These are phyloP conservation scores for Styphnolobium japonicum DNA, from an alignment of 306 rosid species.

Conservation along the genomic window DNA sequence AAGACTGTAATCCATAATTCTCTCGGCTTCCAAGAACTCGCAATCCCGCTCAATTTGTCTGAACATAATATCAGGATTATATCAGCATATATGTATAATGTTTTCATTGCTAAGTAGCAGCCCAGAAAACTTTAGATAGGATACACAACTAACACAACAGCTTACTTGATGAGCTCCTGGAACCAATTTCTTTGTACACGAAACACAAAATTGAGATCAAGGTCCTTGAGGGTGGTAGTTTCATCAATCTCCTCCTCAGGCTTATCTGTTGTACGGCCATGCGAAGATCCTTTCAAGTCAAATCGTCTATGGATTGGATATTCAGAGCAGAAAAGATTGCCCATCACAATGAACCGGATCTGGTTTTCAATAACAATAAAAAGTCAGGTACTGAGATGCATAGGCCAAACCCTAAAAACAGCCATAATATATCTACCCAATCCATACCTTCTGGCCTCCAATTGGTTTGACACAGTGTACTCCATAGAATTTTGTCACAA, in stretches of 20 bases:
- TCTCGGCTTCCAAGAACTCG: constrained; percentile 91
- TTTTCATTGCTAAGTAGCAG: not conserved
- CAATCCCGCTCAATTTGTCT: constrained; percentile 95
- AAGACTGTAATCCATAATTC: constrained; percentile 98
- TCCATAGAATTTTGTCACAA: constrained; percentile 87
- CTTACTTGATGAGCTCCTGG: constrained; percentile 80
- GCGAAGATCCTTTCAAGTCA: constrained; percentile 96
- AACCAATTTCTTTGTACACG: constrained; percentile 76
- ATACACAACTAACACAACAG: not conserved
- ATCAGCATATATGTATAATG: constrained; percentile 21
- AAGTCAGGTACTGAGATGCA: constrained; percentile 6
- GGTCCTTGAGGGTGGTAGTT: constrained; percentile 96
- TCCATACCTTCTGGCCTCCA: constrained; percentile 88
- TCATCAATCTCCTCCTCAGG: constrained; percentile 94
- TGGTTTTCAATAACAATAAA: constrained; percentile 31
- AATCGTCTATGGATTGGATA: constrained; percentile 92
- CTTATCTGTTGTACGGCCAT: constrained; percentile 92
- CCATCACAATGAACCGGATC: constrained; percentile 98
- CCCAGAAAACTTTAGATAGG: not conserved
- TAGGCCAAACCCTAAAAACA: not conserved
- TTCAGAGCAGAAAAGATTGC: constrained; percentile 97
- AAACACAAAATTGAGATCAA: constrained; percentile 89
- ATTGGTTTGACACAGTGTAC: constrained; percentile 97
- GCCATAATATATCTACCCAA: not conserved
- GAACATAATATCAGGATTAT: constrained; percentile 19